Evolutionary conservation across 805 yeast species (phyloP), one percentile per base, ranked within the genome.

Genomic region (Yarrowia sp.): DNA sequence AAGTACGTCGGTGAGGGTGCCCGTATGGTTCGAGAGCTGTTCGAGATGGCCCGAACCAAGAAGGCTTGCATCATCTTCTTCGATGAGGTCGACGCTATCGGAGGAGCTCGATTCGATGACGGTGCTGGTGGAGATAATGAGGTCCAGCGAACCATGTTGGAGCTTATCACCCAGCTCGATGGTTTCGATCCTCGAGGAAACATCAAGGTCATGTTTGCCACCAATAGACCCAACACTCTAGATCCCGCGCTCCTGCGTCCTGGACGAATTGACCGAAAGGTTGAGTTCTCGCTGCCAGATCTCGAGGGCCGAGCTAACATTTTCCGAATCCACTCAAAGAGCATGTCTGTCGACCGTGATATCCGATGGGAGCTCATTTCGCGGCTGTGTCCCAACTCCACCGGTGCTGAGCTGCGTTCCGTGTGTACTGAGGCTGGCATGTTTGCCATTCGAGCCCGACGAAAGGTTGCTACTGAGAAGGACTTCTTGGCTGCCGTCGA

Each of bases 1-100:
- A 95, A 95, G 76, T 95, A 95, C 76, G 98, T 95, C 61, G 99
- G 99, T 75, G 99, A 95, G 80, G 99, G 99, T 80, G 99, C 99
- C 4, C 86, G 99, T 75, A 95, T 95, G 99, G 98, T 95, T 64
- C 86, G 99, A 78, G 99, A 95, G 79, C 83, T 95, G 73, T 95
- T 95, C 72, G 99, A 95, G 76, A 92, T 95, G 98, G 99, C 99
- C 1, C 88, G 99, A 75, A 89, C 98, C 38, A 95, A 95, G 78
- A 92, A 93, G 74, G 98, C 99, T 1, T 93, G 98, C 78, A 95
- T 95, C 73, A 93, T 95, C 65, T 95, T 95, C 79, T 95, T 95
- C 73, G 99, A 95, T 78, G 99, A 95, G 81, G 88, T 95, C 70
- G 99, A 95, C 80, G 99, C 99, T 40, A 91, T 95, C 76, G 99